Evolutionary conservation across 768 basidiomycete genomes (phyloP).

Genomic region (Russula compacta): DNA sequence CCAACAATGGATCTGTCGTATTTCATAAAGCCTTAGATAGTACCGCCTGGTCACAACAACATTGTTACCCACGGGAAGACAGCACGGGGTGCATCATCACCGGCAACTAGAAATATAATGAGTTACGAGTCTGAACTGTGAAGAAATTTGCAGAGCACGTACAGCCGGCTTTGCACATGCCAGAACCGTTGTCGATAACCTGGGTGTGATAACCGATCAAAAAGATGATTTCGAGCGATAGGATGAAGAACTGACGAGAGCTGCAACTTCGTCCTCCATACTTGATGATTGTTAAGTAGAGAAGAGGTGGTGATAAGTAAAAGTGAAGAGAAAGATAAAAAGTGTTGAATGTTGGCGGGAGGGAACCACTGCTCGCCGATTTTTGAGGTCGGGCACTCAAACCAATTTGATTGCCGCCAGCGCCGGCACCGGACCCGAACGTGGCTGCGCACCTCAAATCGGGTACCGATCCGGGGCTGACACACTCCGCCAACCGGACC

Average conservation of each 20-base stretch:
- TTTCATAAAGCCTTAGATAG: constrained; percentile 3
- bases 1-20: constrained; percentile 76
- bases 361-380: background rate
- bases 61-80: constrained; percentile 76
- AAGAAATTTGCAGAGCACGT: constrained; percentile 30
- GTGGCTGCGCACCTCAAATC: background rate
- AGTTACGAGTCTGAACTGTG: constrained; percentile 48
- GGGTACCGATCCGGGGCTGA: background rate
- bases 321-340: background rate
- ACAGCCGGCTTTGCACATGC: constrained; percentile 99
- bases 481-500: background rate
- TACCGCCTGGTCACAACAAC: background rate
- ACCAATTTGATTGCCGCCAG: background rate
- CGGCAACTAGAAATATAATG: constrained; percentile 73
- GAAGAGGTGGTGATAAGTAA: background rate
- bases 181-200: constrained; percentile 93
- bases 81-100: constrained; percentile 90
- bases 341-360: background rate
- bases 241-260: constrained; percentile 32
- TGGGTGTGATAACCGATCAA: constrained; percentile 23
- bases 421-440: background rate
- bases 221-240: constrained; percentile 4
- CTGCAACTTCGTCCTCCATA: constrained; percentile 64
- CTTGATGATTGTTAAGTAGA: constrained; percentile 16
- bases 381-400: background rate